Percentiles rank a stretch among this genome's conserved stretches.
These are phyloP conservation scores for Cocos nucifera DNA, from an alignment of 176 grass and related monocot species.

Conservation along the genomic window DNA sequence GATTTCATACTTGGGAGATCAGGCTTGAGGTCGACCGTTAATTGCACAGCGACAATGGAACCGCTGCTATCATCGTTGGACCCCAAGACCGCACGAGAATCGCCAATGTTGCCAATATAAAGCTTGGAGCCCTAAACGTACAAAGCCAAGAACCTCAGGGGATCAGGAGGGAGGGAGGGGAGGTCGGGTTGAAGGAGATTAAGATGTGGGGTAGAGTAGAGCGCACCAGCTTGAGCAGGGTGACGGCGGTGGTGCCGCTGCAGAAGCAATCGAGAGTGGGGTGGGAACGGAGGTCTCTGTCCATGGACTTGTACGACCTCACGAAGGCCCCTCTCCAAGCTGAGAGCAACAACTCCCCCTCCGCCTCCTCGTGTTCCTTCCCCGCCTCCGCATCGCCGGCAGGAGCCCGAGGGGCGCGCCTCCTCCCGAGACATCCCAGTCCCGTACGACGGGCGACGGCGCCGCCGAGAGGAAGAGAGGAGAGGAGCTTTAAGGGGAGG, in stretches of 20 bases:
- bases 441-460: not conserved
- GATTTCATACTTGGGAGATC: constrained; percentile 73
- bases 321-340: constrained; percentile 73
- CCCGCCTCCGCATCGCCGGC: not conserved
- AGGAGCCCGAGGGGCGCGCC: not conserved
- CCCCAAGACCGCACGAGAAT: constrained; percentile 88
- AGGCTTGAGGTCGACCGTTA: constrained; percentile 94
- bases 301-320: constrained; percentile 76
- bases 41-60: constrained; percentile 57
- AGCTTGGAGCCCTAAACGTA: constrained; percentile 56
- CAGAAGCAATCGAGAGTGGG: constrained; percentile 68
- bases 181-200: constrained; percentile 6
- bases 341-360: constrained; percentile 15
- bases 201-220: not conserved
- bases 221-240: constrained; percentile 70
- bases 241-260: constrained; percentile 89
- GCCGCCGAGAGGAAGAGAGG: constrained; percentile 33
- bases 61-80: constrained; percentile 34
- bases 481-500: constrained; percentile 74
- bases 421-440: not conserved
- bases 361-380: too few relatives aligned
- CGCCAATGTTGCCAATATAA: constrained; percentile 85
- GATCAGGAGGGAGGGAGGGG: not conserved
- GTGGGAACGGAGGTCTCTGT: constrained; percentile 87
- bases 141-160: too few relatives aligned